Evolutionary conservation across 352 stramenopile genomes (phyloP).

Genomic region (Phytophthora foliorum): DNA sequence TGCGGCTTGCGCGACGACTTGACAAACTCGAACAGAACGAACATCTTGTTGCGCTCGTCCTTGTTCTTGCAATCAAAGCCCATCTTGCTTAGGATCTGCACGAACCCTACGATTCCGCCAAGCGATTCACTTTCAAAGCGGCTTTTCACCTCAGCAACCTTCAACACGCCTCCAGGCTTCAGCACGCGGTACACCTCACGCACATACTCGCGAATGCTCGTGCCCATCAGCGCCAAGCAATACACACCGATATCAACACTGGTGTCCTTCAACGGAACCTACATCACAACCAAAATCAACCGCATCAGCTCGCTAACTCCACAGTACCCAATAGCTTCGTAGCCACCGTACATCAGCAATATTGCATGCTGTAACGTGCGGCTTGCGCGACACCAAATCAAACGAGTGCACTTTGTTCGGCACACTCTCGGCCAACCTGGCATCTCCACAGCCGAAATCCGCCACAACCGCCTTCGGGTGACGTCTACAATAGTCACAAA

Average conservation of each 20-base stretch:
- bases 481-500: constrained; percentile 41
- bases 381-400: constrained; percentile 96
- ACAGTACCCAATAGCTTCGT: background rate
- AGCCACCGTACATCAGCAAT: constrained; percentile 87
- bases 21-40: constrained; percentile 86
- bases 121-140: constrained; percentile 81
- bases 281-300: constrained; percentile 15
- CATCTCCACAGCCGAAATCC: constrained; percentile 99
- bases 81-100: constrained; percentile 63
- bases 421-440: constrained; percentile 92
- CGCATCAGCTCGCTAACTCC: background rate
- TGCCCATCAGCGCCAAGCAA: constrained; percentile 99
- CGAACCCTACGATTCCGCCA: constrained; percentile 74
- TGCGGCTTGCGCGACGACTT: constrained; percentile 69
- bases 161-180: constrained; percentile 93
- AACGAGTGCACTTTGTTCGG: constrained; percentile 97
- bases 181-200: constrained; percentile 96
- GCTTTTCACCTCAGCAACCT: constrained; percentile 87
- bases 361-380: constrained; percentile 96
- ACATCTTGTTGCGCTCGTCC: constrained; percentile 90
- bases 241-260: constrained; percentile 97
- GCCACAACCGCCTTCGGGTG: constrained; percentile 88
- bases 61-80: constrained; percentile 79
- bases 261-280: constrained; percentile 92
- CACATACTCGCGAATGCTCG: constrained; percentile 97